Percentiles rank a stretch among this genome's conserved stretches.
These are phyloP conservation scores for Penicillium sp. DNA, from an alignment of 2,329 filamentous ascomycete genomes.

Conservation along the genomic window DNA sequence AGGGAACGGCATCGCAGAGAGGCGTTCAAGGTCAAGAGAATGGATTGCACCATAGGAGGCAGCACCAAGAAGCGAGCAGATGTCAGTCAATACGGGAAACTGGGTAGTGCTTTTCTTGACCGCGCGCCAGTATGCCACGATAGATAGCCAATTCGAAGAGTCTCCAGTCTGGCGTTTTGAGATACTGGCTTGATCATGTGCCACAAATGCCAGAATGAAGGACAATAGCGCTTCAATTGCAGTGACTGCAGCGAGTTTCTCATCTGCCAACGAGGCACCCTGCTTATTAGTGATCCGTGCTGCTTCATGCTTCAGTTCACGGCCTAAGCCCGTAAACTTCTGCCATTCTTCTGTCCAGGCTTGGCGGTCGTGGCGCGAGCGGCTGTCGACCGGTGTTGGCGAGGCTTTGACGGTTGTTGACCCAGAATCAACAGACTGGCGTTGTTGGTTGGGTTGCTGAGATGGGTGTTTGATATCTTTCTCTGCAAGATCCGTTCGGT, in stretches of 20 bases:
- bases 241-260: constrained; percentile 42
- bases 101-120: constrained; percentile 41
- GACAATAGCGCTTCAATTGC: constrained; percentile 50
- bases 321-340: constrained; percentile 46
- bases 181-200: constrained; percentile 43
- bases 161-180: constrained; percentile 40
- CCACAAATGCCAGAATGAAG: constrained; percentile 51
- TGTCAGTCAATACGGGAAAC: constrained; percentile 45
- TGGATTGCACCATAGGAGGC: constrained; percentile 50
- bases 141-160: constrained; percentile 49
- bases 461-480: constrained; percentile 44
- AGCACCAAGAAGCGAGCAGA: constrained; percentile 50
- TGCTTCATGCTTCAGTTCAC: constrained; percentile 50
- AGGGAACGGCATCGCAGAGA: constrained; percentile 43
- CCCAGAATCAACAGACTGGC: constrained; percentile 27
- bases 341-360: constrained; percentile 47
- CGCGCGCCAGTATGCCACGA: constrained; percentile 51
- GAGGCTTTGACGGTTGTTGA: constrained; percentile 28
- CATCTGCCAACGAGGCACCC: constrained; percentile 30
- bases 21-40: constrained; percentile 46
- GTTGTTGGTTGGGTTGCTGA: constrained; percentile 32
- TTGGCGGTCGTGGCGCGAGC: constrained; percentile 39
- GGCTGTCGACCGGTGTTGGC: constrained; percentile 29
- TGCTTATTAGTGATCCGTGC: constrained; percentile 38
- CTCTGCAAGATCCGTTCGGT: constrained; percentile 43